phyloP scores from a whole-genome alignment of 2,329 filamentous ascomycete species.

The Pseudogymnoascus sp. region DNA sequence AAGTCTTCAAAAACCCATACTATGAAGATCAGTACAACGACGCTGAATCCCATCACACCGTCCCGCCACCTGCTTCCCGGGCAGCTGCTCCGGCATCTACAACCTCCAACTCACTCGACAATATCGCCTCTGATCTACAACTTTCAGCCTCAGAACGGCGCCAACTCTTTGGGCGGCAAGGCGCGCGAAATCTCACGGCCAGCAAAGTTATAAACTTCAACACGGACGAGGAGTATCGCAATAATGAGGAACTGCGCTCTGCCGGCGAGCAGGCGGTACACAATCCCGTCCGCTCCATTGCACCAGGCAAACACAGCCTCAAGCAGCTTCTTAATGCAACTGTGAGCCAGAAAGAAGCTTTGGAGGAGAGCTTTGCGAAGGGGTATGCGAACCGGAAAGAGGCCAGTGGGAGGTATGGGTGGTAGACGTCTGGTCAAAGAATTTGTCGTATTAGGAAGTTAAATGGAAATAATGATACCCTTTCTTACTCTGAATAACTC shows the following conservation, averaged over 20 bases:
- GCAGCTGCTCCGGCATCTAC: conserved; percentile 19
- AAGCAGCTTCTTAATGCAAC: conserved; percentile 80
- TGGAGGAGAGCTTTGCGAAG: conserved; percentile 85
- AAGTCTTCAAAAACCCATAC: conserved; percentile 16
- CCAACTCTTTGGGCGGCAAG: conserved; percentile 71
- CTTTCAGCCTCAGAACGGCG: conserved; percentile 68
- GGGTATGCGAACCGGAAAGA: conserved; percentile 73
- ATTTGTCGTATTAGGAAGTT: not conserved
- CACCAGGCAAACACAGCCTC: conserved; percentile 82
- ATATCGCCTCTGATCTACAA: conserved; percentile 68
- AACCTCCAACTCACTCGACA: conserved; percentile 48
- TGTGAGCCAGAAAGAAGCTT: conserved; percentile 70
- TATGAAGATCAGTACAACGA: conserved; percentile 25
- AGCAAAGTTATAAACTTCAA: conserved; percentile 78
- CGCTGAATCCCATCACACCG: conserved; percentile 16
- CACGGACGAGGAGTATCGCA: conserved; percentile 75
- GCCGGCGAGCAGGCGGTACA: conserved; percentile 62
- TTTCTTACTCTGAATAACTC: not conserved
- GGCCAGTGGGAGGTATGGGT: conserved; percentile 76
- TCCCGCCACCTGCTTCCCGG: conserved; percentile 20
- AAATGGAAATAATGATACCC: conserved; percentile 10
- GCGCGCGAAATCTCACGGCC: conserved; percentile 31
- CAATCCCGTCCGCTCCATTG: conserved; percentile 73
- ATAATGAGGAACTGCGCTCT: conserved; percentile 69
- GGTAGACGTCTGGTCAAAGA: conserved; percentile 36